Base-by-base conservation (phyloP, 2,329 filamentous ascomycete species). In the Calonectria hawksworthii region DNA sequence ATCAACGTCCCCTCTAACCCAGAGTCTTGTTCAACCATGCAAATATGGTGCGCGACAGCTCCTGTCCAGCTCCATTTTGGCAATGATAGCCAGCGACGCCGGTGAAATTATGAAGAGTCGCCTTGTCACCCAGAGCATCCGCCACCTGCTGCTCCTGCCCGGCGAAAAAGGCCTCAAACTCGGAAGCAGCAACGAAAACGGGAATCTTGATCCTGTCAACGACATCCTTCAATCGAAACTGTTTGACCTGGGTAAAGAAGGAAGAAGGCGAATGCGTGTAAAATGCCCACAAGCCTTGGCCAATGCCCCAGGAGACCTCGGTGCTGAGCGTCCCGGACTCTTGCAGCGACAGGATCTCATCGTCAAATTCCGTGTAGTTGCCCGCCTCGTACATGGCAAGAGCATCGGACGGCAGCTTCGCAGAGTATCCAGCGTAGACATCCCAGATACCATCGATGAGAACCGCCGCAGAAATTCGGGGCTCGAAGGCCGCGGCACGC, bases 401-500 rank as follows among this genome's bases (percentile, higher is more conserved):
- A 18, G 75, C 8, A 10, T 67, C 61, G 84, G 51, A 2, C 7
- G 5, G 86, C 70, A 11, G 84, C 85, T 77, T 84, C 84, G 34
- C 84, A 76, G n/a, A 80, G 77, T 41, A 87, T 9, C 28, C 38
- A 23, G 34, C 68, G 32, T 74, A 76, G 34, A 80, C 67, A 64
- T 83, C 79, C 72, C 79, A 85, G 23, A 87, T 72, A 4, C 85
- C 86, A 74, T 86, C 86, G 41, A 85, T 80, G 18, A 82, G 76
- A 36, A 87, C 74, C 1, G 84, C 77, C 1, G 86, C 87, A 0
- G 82, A 80, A 16, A 88, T 73, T 2, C 87, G 85, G 63, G 82
- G 84, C 72, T 89, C 87, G 73, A 86, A 87, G 0, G 86, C 86
- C 0, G 87, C 86, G 0, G 86, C 87, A 9, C 86, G 83, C 2